Percentiles rank a stretch among this genome's conserved stretches.
Evolutionary conservation across 2,329 filamentous ascomycete genomes (phyloP).

Genomic region (Verticillium zaregamsianum): DNA sequence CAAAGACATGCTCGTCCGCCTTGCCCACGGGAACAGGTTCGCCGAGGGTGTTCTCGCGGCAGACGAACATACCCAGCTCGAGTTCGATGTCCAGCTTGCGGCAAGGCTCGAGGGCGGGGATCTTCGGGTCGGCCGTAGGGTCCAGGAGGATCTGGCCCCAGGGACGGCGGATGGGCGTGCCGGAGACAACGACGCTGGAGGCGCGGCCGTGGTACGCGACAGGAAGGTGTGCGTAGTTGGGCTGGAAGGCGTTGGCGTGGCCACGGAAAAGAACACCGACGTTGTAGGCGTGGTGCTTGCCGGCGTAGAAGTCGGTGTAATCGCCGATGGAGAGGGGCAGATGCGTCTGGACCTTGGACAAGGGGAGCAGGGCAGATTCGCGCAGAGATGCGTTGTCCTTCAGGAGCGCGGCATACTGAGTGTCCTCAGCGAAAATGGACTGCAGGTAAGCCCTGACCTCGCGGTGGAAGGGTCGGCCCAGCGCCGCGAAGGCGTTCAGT

Average conservation of each 20-base stretch:
- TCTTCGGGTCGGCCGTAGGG: slow-evolving; percentile 46
- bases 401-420: slow-evolving; percentile 28
- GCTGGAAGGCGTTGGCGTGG: slow-evolving; percentile 68
- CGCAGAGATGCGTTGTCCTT: slow-evolving; percentile 29
- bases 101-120: slow-evolving; percentile 54
- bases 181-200: slow-evolving; percentile 70
- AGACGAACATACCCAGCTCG: slow-evolving; percentile 73
- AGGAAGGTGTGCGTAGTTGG: slow-evolving; percentile 77
- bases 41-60: slow-evolving; percentile 62
- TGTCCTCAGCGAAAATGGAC: slow-evolving; percentile 53
- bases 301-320: slow-evolving; percentile 83
- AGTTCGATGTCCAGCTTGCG: slow-evolving; percentile 70
- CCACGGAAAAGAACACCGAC: slow-evolving; percentile 71
- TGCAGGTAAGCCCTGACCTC: slow-evolving; percentile 68
- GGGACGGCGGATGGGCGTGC: slow-evolving; percentile 67
- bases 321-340: slow-evolving; percentile 75
- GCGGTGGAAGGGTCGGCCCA: slow-evolving; percentile 65
- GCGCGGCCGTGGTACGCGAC: slow-evolving; percentile 79
- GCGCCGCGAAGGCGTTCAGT: slow-evolving; percentile 66
- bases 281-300: slow-evolving; percentile 69
- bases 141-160: slow-evolving; percentile 64
- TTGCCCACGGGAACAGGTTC: slow-evolving; percentile 59
- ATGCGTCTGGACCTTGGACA: slow-evolving; percentile 56
- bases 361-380: slow-evolving; percentile 20
- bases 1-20: slow-evolving; percentile 71